Percentiles rank a stretch among this genome's conserved stretches.
phyloP scores from a whole-genome alignment of 2,329 filamentous ascomycete species.

The Trichoderma endophyticum region DNA sequence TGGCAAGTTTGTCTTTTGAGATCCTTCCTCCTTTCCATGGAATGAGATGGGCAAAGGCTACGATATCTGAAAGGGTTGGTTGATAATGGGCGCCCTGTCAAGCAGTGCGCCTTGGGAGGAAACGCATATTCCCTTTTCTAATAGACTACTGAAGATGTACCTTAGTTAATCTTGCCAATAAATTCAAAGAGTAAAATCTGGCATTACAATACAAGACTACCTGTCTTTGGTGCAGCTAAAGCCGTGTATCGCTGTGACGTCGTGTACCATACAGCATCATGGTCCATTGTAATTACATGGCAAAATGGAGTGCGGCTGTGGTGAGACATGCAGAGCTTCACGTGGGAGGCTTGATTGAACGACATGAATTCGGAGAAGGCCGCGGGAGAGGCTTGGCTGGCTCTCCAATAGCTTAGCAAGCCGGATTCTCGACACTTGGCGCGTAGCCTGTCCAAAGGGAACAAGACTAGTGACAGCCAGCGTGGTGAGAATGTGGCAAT shows the following conservation, averaged over 20 bases:
- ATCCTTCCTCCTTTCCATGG: not conserved
- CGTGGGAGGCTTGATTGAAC: slow-evolving; percentile 10
- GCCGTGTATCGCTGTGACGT: not conserved
- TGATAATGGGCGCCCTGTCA: not conserved
- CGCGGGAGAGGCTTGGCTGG: not conserved
- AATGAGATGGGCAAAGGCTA: not conserved
- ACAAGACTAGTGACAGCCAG: not conserved
- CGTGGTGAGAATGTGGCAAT: slow-evolving; percentile 5
- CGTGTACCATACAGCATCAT: not conserved
- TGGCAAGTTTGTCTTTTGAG: not conserved
- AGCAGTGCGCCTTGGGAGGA: not conserved
- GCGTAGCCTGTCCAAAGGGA: not conserved
- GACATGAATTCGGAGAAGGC: not conserved
- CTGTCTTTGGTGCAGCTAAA: not conserved
- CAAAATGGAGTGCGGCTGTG: not conserved
- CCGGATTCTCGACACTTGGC: not conserved
- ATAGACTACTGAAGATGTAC: not conserved
- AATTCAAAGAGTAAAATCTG: not conserved
- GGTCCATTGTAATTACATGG: not conserved
- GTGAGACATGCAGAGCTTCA: slow-evolving; percentile 7
- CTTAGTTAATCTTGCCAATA: not conserved
- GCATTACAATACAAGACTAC: not conserved
- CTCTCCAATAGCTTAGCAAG: not conserved
- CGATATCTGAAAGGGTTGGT: not conserved
- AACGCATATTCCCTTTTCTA: not conserved